Conservation (phyloP, 768 basidiomycete genomes). For the Lactarius trivialis region DNA sequence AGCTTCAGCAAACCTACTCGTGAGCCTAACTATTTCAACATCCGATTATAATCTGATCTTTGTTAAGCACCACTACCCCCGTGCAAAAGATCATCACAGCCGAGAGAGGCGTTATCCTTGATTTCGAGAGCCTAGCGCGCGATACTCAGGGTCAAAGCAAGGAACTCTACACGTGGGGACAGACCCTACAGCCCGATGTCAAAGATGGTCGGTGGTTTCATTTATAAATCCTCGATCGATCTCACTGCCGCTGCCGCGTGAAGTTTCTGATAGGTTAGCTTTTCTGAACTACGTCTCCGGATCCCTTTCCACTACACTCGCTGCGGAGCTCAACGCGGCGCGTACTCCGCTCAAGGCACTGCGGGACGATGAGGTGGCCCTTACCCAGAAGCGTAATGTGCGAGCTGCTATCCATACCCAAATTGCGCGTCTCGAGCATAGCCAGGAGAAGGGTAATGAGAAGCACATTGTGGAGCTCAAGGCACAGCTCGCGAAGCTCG, state of each 20-base stretch:
- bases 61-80: slow-evolving; percentile 48
- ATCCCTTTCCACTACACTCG: slow-evolving; percentile 53
- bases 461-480: slow-evolving; percentile 64
- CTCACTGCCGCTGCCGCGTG: background rate
- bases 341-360: slow-evolving; percentile 64
- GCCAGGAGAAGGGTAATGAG: slow-evolving; percentile 56
- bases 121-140: slow-evolving; percentile 59
- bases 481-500: slow-evolving; percentile 59
- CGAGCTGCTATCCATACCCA: slow-evolving; percentile 54
- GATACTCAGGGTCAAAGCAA: slow-evolving; percentile 72
- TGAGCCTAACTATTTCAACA: slow-evolving; percentile 29
- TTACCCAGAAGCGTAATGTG: slow-evolving; percentile 56
- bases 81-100: slow-evolving; percentile 75
- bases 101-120: slow-evolving; percentile 71
- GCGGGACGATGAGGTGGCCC: slow-evolving; percentile 58
- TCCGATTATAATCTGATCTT: background rate
- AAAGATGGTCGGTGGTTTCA: slow-evolving; percentile 56
- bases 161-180: slow-evolving; percentile 83
- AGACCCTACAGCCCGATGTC: slow-evolving; percentile 60
- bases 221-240: background rate
- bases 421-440: slow-evolving; percentile 59
- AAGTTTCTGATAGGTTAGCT: slow-evolving; percentile 71
- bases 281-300: slow-evolving; percentile 77
- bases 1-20: slow-evolving; percentile 70
- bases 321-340: slow-evolving; percentile 55